A percentile compares a stretch with the other conserved stretches of the same genome.
phyloP scores from a whole-genome alignment of 495 filamentous ascomycete genomes.

The Hyaloscypha bicolor region DNA sequence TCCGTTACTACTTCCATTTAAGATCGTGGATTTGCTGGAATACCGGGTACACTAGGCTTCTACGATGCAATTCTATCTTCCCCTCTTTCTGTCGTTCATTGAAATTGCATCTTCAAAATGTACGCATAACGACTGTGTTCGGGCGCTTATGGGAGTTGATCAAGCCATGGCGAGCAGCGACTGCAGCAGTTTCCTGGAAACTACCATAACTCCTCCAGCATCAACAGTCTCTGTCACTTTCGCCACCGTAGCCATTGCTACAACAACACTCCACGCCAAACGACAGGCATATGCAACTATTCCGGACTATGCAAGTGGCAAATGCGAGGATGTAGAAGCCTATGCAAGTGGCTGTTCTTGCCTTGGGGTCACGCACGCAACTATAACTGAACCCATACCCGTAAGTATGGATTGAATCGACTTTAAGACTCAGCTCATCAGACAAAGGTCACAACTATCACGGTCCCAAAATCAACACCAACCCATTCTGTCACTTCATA shows the following conservation, averaged over 20 bases:
- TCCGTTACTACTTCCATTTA: background rate
- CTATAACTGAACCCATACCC: slow-evolving; percentile 7
- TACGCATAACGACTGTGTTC: slow-evolving; percentile 13
- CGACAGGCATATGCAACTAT: background rate
- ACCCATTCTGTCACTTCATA: background rate
- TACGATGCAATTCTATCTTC: slow-evolving; percentile 4
- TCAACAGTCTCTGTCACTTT: background rate
- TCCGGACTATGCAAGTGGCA: slow-evolving; percentile 18
- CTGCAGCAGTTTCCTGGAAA: slow-evolving; percentile 9
- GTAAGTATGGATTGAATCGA: slow-evolving; percentile 3
- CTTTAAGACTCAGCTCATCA: background rate
- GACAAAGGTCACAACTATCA: background rate
- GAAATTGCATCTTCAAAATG: slow-evolving; percentile 1
- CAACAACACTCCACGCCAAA: background rate
- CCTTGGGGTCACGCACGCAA: slow-evolving; percentile 22
- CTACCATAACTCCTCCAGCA: slow-evolving; percentile 2
- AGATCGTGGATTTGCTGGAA: background rate
- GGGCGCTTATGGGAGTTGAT: slow-evolving; percentile 5
- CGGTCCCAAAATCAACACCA: background rate
- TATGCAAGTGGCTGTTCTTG: slow-evolving; percentile 37
- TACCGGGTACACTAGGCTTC: background rate
- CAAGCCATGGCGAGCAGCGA: background rate
- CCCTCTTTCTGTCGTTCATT: background rate
- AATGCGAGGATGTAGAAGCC: slow-evolving; percentile 3
- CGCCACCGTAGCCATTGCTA: background rate